Evolutionary conservation across 768 basidiomycete species (phyloP).

Genomic region (Boletellus emodensis): DNA sequence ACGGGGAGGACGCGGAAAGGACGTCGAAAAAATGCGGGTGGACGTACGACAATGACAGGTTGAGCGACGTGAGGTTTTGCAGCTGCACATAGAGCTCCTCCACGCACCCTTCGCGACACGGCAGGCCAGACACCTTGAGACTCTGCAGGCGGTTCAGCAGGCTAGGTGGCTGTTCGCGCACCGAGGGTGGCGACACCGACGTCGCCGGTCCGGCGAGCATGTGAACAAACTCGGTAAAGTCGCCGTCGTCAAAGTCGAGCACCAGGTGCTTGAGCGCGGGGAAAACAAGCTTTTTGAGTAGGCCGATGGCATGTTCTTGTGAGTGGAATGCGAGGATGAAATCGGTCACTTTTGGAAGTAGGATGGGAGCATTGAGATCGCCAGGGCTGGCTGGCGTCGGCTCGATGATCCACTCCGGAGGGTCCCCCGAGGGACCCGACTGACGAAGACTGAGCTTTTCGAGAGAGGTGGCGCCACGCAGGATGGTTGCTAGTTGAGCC

Average conservation of each 20-base stretch:
- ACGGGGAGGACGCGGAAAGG: slow-evolving; percentile 10
- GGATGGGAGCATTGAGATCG: slow-evolving; percentile 30
- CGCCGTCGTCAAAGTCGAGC: slow-evolving; percentile 54
- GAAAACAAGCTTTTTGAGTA: slow-evolving; percentile 27
- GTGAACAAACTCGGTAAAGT: slow-evolving; percentile 48
- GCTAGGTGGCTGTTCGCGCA: slow-evolving; percentile 33
- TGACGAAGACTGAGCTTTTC: slow-evolving; percentile 46
- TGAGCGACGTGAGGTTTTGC: slow-evolving; percentile 41
- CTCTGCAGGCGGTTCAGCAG: slow-evolving; percentile 44
- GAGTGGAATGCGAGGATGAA: slow-evolving; percentile 51
- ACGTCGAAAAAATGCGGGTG: slow-evolving; percentile 24
- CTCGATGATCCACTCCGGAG: slow-evolving; percentile 33
- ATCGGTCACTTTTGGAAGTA: slow-evolving; percentile 24
- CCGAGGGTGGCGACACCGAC: slow-evolving; percentile 29
- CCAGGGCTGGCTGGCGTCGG: slow-evolving; percentile 13
- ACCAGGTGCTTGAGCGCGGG: slow-evolving; percentile 37
- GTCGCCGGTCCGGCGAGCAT: slow-evolving; percentile 33
- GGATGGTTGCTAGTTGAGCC: slow-evolving; percentile 46
- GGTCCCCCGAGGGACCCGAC: slow-evolving; percentile 52
- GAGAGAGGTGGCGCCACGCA: slow-evolving; percentile 52
- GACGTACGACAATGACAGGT: slow-evolving; percentile 36
- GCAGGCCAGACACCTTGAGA: slow-evolving; percentile 51
- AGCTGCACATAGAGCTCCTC: slow-evolving; percentile 46
- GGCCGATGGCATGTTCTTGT: slow-evolving; percentile 36
- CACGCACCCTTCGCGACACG: slow-evolving; percentile 34